Percentiles rank a stretch among this genome's conserved stretches.
These are phyloP conservation scores for Pyrenophora tritici-repentis DNA, from an alignment of 2,329 filamentous ascomycete genomes.

Conservation along the genomic window DNA sequence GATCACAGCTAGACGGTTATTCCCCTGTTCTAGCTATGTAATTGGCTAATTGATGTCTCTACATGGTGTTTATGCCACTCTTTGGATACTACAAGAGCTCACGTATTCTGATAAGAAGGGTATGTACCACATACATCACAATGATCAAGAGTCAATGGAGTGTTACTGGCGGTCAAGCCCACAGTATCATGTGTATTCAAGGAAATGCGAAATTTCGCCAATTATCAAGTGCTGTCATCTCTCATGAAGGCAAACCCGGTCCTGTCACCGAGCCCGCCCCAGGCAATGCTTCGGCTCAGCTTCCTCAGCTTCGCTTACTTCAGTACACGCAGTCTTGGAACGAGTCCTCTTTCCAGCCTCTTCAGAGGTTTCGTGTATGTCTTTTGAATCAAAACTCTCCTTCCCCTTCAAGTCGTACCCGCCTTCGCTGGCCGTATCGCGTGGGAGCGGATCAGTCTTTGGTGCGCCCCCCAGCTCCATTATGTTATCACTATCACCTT, in stretches of 20 bases:
- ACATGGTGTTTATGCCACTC: too few species aligned
- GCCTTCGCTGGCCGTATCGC: conserved; percentile 6
- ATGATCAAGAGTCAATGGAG: background rate
- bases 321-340: conserved; percentile 14
- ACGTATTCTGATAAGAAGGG: too few species aligned
- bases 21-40: too few species aligned
- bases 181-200: conserved; percentile 5
- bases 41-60: too few species aligned
- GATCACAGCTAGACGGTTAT: too few species aligned
- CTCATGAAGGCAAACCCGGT: conserved; percentile 5
- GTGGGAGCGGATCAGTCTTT: conserved; percentile 5
- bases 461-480: conserved; percentile 14
- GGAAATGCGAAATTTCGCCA: conserved; percentile 1
- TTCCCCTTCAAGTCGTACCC: conserved; percentile 5
- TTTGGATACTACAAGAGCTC: too few species aligned
- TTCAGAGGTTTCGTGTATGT: conserved; percentile 2
- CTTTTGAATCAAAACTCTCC: conserved; percentile 13
- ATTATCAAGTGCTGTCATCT: conserved; percentile 10
- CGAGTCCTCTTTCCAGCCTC: conserved; percentile 10
- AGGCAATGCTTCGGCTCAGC: conserved; percentile 26
- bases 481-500: conserved; percentile 6
- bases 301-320: conserved; percentile 18
- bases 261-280: conserved; percentile 12
- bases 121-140: background rate
- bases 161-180: conserved; percentile 5